Evolutionary conservation across 1,284 basidiomycete genomes (phyloP), one percentile per base, ranked within the genome.

Genomic region (Pyrrhoderma noxium): DNA sequence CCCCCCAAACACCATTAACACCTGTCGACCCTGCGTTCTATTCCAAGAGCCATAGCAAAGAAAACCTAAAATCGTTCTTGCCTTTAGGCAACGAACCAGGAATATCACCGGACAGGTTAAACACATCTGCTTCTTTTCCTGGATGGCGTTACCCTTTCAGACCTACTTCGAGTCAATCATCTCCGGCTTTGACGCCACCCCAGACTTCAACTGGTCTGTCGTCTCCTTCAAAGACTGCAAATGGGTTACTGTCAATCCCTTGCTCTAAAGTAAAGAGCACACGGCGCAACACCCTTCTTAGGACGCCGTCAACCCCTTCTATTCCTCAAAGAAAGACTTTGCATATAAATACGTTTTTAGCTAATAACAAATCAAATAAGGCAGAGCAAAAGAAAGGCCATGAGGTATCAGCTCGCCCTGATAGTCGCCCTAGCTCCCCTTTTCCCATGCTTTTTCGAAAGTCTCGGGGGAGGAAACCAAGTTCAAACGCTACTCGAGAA

Each of bases 361-460:
- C 5, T 11, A 31, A 11, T 31, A 31, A 11, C 27, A 5, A 31
- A 11, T 5, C 7, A 31, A 31, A 5, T 31, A 5, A 11, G 27
- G 27, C 5, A 31, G 27, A 31, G 47, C 41, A 42, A 56, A 38
- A 42, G 18, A 40, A 39, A 41, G 8, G 18, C 14, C 21, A n/a
- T n/a, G n/a, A n/a, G 27, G 31, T 25, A 11, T 31, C 19, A 42
- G 43, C 41, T 34, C 54, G 49, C 34, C 25, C 54, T 3, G 27
- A 44, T 16, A 56, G 54, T 37, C 45, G 54, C 14, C 54, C 54
- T 4, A 44, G 51, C 35, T 56, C 54, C 8, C 54, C 54, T 8
- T 56, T 56, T 31, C 54, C 54, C 4, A 22, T 56, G 37, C 45
- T 56, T 18, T 52, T 51, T 40, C 38, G 40, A 18, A 22, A 34